Conservation (phyloP, 306 rosid species). For the Parietaria judaica region DNA sequence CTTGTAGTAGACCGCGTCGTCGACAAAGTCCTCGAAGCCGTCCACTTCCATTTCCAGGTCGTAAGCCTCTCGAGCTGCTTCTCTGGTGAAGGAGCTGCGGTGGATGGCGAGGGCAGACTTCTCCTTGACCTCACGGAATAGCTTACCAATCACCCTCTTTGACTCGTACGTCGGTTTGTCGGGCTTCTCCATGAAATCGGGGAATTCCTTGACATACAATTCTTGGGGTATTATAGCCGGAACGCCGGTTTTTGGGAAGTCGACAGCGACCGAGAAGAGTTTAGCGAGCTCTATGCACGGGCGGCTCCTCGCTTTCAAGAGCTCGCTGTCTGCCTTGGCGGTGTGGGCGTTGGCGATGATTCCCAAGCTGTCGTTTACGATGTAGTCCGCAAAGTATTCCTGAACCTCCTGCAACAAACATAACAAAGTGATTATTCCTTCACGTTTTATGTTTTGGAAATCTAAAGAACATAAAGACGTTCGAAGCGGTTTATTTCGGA, state of each 20-base stretch:
- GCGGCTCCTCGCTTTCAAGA: conserved; percentile 42
- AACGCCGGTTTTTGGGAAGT: conserved; percentile 74
- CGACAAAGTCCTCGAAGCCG: conserved; percentile 55
- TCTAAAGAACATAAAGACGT: too few species aligned
- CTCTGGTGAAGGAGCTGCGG: conserved; percentile 32
- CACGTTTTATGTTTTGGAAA: too few species aligned
- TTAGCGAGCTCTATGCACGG: conserved; percentile 59
- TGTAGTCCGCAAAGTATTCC: conserved; percentile 53
- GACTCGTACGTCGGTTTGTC: conserved; percentile 49
- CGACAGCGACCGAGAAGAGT: conserved; percentile 62
- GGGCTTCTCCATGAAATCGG: conserved; percentile 79
- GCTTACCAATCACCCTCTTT: conserved; percentile 57
- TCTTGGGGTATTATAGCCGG: conserved; percentile 52
- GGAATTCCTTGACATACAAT: conserved; percentile 44
- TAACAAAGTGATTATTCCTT: not conserved
- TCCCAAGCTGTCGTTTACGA: conserved; percentile 67
- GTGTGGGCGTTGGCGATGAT: conserved; percentile 70
- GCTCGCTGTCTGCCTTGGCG: conserved; percentile 57
- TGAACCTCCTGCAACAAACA: conserved; percentile 54
- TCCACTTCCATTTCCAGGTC: conserved; percentile 65
- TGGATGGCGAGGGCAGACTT: conserved; percentile 22
- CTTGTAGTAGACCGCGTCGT: conserved; percentile 58
- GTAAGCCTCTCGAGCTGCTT: conserved; percentile 40
- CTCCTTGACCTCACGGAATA: conserved; percentile 50
- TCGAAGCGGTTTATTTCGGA: too few species aligned